Base-by-base conservation (phyloP, 352 stramenopile genomes). In the Pythium aquatile region DNA sequence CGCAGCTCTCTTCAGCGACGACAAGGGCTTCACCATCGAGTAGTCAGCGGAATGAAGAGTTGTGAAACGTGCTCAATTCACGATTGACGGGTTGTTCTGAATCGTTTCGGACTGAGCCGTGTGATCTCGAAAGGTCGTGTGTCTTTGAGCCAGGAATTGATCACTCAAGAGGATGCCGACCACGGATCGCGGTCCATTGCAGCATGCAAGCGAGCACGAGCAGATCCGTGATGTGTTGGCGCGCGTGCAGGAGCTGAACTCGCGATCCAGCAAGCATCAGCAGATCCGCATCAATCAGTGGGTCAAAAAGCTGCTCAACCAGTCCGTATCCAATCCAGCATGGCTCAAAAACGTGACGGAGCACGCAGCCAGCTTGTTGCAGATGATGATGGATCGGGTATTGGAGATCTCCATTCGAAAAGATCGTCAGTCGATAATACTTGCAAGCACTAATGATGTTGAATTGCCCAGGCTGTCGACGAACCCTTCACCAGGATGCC, bases 401-500 rank as follows among this genome's bases (percentile, higher is more conserved):
- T 30, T 13, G 48, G 7, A 24, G 20, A 24, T 24, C n/a, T 8
- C 17, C 47, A 14, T 55, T 39, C 9, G 35, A 46, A 14, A 44
- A 32, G 4, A 42, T 20, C 1, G 48, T 20, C 17, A 14, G 28
- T 13, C n/a, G 26, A 3, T 58, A 29, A 35, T 35, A 35, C 14
- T 14, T 32, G n/a, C 32, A 30, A 59, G 62, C 39, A 37, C 8
- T 64, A 3, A 53, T 55, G 26, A 9, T 33, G 42, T 11, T 17
- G 40, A 1, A 17, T 11, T 37, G n/a, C 30, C 11, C 30, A 90
- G 77, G 55, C 65, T 9, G 26, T 89, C n/a, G 68, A 76, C 5
- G 77, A 85, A 39, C 79, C 77, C 1, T 88, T 91, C 64, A 74
- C 73, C 14, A 87, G 77, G 68, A 85, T 91, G 72, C 78, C 82